Evolutionary conservation across 2,329 filamentous ascomycete genomes (phyloP).

Genomic region (Aureobasidium sp.): DNA sequence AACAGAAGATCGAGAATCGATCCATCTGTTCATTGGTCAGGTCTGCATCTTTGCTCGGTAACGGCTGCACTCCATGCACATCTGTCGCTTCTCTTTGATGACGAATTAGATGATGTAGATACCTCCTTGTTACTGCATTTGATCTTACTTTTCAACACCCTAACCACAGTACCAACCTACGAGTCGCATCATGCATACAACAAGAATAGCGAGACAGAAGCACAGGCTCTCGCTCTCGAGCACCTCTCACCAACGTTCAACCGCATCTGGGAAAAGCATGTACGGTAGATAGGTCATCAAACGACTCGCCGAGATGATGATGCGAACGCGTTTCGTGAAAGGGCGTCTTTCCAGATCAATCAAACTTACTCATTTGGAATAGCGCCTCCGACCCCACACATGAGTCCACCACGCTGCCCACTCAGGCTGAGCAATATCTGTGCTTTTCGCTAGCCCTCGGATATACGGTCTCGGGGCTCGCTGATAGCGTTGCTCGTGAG

Average conservation of each 20-base stretch:
- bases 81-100: conserved; percentile 4
- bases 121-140: conserved; percentile 8
- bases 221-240: background rate
- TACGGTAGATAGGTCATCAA: background rate
- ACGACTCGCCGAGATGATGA: background rate
- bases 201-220: background rate
- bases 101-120: conserved; percentile 7
- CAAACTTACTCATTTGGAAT: conserved; percentile 5
- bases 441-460: conserved; percentile 7
- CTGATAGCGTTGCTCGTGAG: background rate
- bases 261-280: background rate
- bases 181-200: conserved; percentile 1
- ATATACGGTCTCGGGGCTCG: conserved; percentile 4
- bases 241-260: background rate
- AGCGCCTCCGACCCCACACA: conserved; percentile 1
- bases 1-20: background rate
- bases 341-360: background rate
- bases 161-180: background rate
- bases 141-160: conserved; percentile 1
- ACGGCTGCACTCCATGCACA: conserved; percentile 1
- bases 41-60: background rate
- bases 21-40: background rate
- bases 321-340: background rate
- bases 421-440: background rate
- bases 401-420: background rate